Evolutionary conservation across 108 stramenopile genomes (phyloP), one percentile per base, ranked within the genome.

Genomic region (Pinguiococcus pyrenoidosus): DNA sequence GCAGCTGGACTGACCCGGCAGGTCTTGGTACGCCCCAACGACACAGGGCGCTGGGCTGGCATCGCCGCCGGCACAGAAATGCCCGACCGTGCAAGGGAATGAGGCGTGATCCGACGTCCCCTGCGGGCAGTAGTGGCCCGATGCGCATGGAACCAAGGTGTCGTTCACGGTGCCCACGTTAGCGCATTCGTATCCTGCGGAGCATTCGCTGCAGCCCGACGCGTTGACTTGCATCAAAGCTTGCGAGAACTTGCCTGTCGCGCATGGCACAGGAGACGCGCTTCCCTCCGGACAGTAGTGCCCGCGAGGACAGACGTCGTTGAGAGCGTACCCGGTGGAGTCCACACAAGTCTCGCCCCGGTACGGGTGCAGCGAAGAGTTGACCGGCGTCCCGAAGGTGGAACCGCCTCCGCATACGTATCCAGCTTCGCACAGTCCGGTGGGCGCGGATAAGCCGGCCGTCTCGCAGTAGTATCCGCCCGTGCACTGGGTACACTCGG

Each of bases 281-380:
- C 65, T 64, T 1, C 72, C 72, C 17, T 20, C 33, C 1, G 56
- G 66, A 44, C 66, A 71, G 41, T 54, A 67, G 33, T 52, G 39
- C 12, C 73, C 68, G 6, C 36, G 16, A 23, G 52, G 37, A 32
- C 69, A 70, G 20, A 4, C n/a, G 10, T n/a, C 5, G 3, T 1
- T n/a, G 34, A n/a, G 34, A 10, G 14, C 7, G 12, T 9, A 24
- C 41, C 41, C 41, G 20, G 6, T 10, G 41, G n/a, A n/a, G n/a
- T n/a, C n/a, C n/a, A n/a, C n/a, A n/a, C n/a, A n/a, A n/a, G n/a
- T n/a, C n/a, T n/a, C n/a, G n/a, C n/a, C n/a, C n/a, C n/a, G n/a
- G n/a, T n/a, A n/a, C n/a, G n/a, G n/a, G n/a, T n/a, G n/a, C 34
- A 35, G 34, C 13, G 12, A 35, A 35, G 34, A 35, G 13, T 13